Base-by-base conservation (phyloP, 257 asterid genomes). In the Echium plantagineum region DNA sequence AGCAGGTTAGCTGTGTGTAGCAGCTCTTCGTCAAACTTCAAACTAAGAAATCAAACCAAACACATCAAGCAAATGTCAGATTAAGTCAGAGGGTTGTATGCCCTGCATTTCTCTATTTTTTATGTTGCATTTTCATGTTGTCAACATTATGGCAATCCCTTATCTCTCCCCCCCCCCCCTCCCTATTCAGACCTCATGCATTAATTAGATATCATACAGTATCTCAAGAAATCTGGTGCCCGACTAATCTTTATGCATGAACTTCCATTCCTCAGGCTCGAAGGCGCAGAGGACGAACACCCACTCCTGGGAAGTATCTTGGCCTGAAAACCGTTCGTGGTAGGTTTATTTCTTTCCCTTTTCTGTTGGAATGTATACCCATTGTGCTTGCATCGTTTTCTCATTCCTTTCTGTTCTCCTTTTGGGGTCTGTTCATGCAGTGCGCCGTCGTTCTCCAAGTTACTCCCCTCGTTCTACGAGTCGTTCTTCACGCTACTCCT, bases 1-100 rank as follows among this genome's bases (percentile, higher is more conserved):
- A 77, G 76, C 94, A 87, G 94, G 94, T 72, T 72, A 75, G 90
- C 96, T 85, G 95, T 84, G 81, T 83, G 96, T 79, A 83, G 96
- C 91, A 90, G 96, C 96, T 84, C 98, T 80, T 85, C 98, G 65
- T 69, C 95, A 80, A 74, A 74, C 66, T 65, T 51, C 68, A 69
- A 90, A 83, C 63, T 85, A 84, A 84, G 89, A 76, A 82, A 84
- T 78, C 82, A 69, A 78, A 80, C 70, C 87, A 82, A 83, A 75
- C 76, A 30, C 80, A 72, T 58, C 85, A 72, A 83, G 93, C 88
- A 84, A 82, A 80, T 80, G 78, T 64, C 90, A 77, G 86, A 80
- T 84, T 74, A 59, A 62, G 55, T 68, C 85, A 61, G 81, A 75
- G 96, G 96, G 98, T 90, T 85, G 96, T 87, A 77, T 90, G 82